phyloP scores from a whole-genome alignment of 1,284 basidiomycete species.

The Trametes versicolor region DNA sequence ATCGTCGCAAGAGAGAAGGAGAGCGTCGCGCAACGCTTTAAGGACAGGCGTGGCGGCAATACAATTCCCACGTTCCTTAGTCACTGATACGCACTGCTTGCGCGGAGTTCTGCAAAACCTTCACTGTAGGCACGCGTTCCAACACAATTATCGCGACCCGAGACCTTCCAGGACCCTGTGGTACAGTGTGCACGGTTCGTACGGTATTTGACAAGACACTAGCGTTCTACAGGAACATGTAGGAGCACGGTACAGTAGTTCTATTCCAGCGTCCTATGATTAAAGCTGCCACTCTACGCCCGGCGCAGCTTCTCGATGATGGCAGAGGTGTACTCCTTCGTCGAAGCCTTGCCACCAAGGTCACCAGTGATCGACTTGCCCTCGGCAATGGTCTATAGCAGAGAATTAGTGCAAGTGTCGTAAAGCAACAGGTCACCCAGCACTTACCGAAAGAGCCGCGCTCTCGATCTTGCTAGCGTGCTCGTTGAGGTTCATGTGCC shows the following conservation, averaged over 20 bases:
- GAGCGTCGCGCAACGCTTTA: constrained; percentile 40
- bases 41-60: constrained; percentile 37
- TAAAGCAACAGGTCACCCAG: constrained; percentile 30
- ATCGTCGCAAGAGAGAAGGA: constrained; percentile 51
- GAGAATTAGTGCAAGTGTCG: constrained; percentile 27
- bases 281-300: constrained; percentile 46
- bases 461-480: constrained; percentile 93
- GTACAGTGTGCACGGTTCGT: constrained; percentile 10
- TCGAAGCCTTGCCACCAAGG: constrained; percentile 90
- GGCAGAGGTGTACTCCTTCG: constrained; percentile 87
- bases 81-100: constrained; percentile 33
- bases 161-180: not conserved
- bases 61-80: constrained; percentile 40
- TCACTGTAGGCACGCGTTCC: constrained; percentile 20
- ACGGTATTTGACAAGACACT: constrained; percentile 20
- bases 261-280: constrained; percentile 34
- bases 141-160: constrained; percentile 21
- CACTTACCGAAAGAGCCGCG: constrained; percentile 81
- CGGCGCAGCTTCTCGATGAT: constrained; percentile 81
- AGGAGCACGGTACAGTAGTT: constrained; percentile 34
- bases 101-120: constrained; percentile 25
- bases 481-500: constrained; percentile 94
- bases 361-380: constrained; percentile 94
- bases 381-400: constrained; percentile 88
- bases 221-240: constrained; percentile 25